Base-by-base conservation (phyloP, 495 filamentous ascomycete genomes). In the Viridothelium virens region DNA sequence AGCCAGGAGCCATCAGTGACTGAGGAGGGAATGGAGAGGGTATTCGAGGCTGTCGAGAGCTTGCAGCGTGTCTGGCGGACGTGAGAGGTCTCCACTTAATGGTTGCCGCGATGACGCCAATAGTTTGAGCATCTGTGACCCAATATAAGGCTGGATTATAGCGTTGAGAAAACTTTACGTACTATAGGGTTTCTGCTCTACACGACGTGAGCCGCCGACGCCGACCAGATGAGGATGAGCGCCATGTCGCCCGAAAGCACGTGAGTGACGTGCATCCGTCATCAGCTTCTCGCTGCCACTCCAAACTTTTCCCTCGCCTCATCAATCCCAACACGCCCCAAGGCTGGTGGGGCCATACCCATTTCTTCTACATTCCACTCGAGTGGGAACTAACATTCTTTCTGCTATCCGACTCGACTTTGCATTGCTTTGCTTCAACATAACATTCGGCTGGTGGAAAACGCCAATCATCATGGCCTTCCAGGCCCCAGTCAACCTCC, bases 1-100 rank as follows among this genome's bases (percentile, higher is more conserved):
- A 74, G 78, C 3, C 77, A 80, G 63, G 70, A 74, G 10, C 69
- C 76, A 53, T 65, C 70, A 10, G 68, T 71, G 61, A 62, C 84
- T 38, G 71, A 66, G 38, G 76, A 79, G 66, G 83, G 80, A 10
- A 68, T 85, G 65, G 67, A 67, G 69, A 80, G 82, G 74, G 78
- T 74, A 25, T 18, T 65, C 25, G 12, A 18, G 39, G 63, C 4
- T 41, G 38, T 65, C 16, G 38, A 44, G 14, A 44, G 41, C 14
- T 44, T 44, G 7, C 41, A 44, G 41, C 14, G 14, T 44, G 41
- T 25, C 25, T 25, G 25, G 25, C 25, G 25, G 25, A 25, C 25
- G 25, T 25, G 25, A 25, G 25, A 25, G 25, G 25, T 25, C 25
- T 25, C 25, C 25, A 25, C 25, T 25, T 25, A 25, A 25, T 25